Base-by-base conservation (phyloP, 345 rosid species). In the Theobroma cacao region DNA sequence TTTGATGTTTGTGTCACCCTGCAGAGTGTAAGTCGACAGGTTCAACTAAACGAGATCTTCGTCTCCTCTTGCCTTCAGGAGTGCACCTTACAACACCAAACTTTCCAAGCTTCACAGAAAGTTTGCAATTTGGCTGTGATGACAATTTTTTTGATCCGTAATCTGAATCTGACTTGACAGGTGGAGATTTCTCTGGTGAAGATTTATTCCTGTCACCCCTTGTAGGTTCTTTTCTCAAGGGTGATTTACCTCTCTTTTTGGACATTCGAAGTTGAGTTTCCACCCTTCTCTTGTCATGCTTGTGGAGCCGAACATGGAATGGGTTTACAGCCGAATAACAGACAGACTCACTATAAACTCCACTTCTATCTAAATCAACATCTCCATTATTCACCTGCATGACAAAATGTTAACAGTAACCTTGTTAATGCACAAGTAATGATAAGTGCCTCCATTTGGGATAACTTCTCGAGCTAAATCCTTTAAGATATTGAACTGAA, bases 351-450 rank as follows among this genome's bases (percentile, higher is more conserved):
- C 82, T 75, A n/a, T 24, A 67, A 56, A 34, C 76, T 43, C 85
- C 90, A 52, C 86, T 82, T 80, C 83, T 87, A 36, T 91, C 92
- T 76, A 97, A 84, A 77, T 84, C 87, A 75, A 96, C 89, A 53
- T 93, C 98, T 84, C 92, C 92, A 81, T 93, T 93, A 84, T 97
- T 97, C 81, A 94, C 98, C 99, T 97, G 91, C 60, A 64, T 80
- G 33, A 53, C 13, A 17, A 43, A 83, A 69, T 17, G 63, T 58
- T 12, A 24, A 11, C 26, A 2, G 33, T 33, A 71, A 69, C n/a
- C 20, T 43, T 41, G 74, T 24, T 31, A 45, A 24, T 7, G 31
- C 20, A 41, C 31, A 0, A 15, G 17, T 45, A 17, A 45, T 11
- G 55, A 48, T 17, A 26, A 43, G 53, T 24, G 72, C 22, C 69